Evolutionary conservation across 768 basidiomycete species (phyloP), one percentile per base, ranked within the genome.

Genomic region (Mycena chlorophos): DNA sequence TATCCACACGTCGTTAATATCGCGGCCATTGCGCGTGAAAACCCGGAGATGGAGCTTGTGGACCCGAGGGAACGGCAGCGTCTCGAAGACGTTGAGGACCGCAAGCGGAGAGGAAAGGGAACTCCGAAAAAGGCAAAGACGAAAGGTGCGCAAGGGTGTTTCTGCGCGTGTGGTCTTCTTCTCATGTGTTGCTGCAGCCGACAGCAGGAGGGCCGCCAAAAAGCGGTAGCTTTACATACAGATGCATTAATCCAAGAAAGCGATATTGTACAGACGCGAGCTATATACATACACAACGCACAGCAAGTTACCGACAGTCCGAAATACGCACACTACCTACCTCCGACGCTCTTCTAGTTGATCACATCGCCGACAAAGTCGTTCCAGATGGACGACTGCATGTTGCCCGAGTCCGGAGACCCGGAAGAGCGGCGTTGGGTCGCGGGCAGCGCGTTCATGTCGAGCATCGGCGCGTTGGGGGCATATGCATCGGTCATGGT

Each of bases 61-160:
- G 80, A 92, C 64, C 78, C 81, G 50, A 77, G 79, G 30, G 91
- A 93, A 72, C 77, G 81, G 58, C 82, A 85, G 71, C 75, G 89
- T 49, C 49, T 89, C 46, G 76, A 79, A 69, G 89, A 92, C 64
- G 79, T 91, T 4, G 81, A 82, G 63, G 79, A 83, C 53, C 78
- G 75, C 67, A 88, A 81, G 71, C 82, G 76, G 64, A 81, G 91
- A 78, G 91, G 91, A 26, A 92, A 93, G 72, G 91, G 89, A 42
- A 80, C 86, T 20, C 91, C 91, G 51, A 84, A 86, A 73, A 93
- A 93, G 72, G 86, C 88, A 2, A 90, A 85, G 69, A 73, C 74
- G 22, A 77, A 81, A 69, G 82, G 89, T 89, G 39, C 43, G 81
- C 75, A 28, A 14, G 48, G 10, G 23, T 29, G 19, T 30, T 38